A percentile compares a stretch with the other conserved stretches of the same genome.
Conservation (phyloP, 768 basidiomycete genomes). For the Lactarius vividus region DNA sequence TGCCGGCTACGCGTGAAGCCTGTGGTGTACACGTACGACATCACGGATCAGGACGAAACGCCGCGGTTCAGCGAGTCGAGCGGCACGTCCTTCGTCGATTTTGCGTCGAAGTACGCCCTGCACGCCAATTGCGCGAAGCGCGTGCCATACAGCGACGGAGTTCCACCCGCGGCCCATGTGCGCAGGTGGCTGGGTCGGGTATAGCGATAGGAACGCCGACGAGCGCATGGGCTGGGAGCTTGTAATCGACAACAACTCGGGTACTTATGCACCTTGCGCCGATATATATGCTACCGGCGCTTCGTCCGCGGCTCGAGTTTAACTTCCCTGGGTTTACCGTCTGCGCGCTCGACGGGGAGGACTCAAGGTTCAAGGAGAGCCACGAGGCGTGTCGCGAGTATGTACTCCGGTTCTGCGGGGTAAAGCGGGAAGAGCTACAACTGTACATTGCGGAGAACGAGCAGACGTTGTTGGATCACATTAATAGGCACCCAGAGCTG, state of each 20-base stretch:
- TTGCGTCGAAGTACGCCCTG: constrained; percentile 83
- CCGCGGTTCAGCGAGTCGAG: constrained; percentile 86
- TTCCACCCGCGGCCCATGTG: constrained; percentile 67
- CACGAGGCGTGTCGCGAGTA: constrained; percentile 66
- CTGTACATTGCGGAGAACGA: constrained; percentile 57
- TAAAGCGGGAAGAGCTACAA: constrained; percentile 57
- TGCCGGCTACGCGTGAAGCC: constrained; percentile 71
- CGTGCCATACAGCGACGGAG: constrained; percentile 74
- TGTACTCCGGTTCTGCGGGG: constrained; percentile 59
- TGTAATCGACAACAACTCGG: constrained; percentile 83
- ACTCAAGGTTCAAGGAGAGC: constrained; percentile 55
- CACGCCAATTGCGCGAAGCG: constrained; percentile 67
- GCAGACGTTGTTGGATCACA: constrained; percentile 45
- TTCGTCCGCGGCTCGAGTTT: constrained; percentile 62
- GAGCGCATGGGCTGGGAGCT: constrained; percentile 57
- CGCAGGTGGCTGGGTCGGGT: constrained; percentile 60
- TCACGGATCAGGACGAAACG: constrained; percentile 70
- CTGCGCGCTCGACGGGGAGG: constrained; percentile 51
- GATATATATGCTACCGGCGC: constrained; percentile 54
- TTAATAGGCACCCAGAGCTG: constrained; percentile 5
- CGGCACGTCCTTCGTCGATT: constrained; percentile 82
- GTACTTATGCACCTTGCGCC: constrained; percentile 78
- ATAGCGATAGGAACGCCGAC: constrained; percentile 51
- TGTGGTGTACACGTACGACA: constrained; percentile 83
- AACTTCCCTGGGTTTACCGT: constrained; percentile 70